phyloP scores from a whole-genome alignment of 768 basidiomycete species.

The Boletus barrowsii region DNA sequence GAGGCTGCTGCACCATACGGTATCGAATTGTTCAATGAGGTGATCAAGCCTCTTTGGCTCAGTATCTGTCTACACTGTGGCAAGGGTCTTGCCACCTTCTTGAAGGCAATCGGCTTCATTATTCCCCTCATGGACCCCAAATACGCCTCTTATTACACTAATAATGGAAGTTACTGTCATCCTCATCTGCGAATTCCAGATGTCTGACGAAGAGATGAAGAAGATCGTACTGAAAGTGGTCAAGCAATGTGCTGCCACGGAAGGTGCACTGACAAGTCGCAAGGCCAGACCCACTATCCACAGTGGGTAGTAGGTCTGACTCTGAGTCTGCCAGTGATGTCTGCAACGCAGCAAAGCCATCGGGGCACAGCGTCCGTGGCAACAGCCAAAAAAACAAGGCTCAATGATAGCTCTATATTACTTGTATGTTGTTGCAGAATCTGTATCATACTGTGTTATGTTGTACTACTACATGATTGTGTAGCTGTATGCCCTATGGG shows the following conservation, averaged over 20 bases:
- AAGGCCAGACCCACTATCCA: too few relatives aligned
- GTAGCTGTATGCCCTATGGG: too few relatives aligned
- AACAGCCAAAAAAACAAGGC: too few relatives aligned
- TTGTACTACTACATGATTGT: too few relatives aligned
- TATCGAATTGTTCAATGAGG: conserved; percentile 98
- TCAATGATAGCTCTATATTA: too few relatives aligned
- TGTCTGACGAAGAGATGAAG: conserved; percentile 99
- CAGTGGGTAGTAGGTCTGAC: too few relatives aligned
- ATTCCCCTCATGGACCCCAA: conserved; percentile 99
- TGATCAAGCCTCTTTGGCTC: conserved; percentile 77
- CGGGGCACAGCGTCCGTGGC: too few relatives aligned
- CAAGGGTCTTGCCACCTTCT: conserved; percentile 73
- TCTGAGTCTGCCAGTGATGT: too few relatives aligned
- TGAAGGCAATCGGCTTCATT: conserved; percentile 97
- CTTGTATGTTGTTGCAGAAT: too few relatives aligned
- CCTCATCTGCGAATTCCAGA: conserved; percentile 97
- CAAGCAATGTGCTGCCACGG: conserved; percentile 97
- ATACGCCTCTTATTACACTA: conserved; percentile 98
- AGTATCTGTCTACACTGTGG: conserved; percentile 77
- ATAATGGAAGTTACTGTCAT: conserved; percentile 87
- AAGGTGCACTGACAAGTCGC: conserved; percentile 53
- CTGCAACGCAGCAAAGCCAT: too few relatives aligned
- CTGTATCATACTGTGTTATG: too few relatives aligned
- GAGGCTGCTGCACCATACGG: conserved; percentile 98
- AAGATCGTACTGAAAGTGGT: conserved; percentile 99